Evolutionary conservation across 192 early-diverging fungal genomes (phyloP), one percentile per base, ranked within the genome.

Genomic region (Chytriomyces sp.): DNA sequence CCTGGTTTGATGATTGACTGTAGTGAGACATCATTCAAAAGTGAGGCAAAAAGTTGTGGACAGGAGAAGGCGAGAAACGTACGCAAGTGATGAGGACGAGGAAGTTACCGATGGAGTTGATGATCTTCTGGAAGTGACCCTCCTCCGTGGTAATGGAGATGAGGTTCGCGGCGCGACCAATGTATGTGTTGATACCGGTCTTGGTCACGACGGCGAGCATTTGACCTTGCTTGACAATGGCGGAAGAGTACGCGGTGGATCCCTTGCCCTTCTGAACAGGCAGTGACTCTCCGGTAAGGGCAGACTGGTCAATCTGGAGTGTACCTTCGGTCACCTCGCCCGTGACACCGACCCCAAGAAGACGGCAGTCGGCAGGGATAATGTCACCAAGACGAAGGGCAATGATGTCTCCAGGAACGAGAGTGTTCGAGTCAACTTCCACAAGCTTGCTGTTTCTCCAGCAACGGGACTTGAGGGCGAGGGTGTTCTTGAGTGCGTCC

Each of bases 161-260:
- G 63, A 95, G 77, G 81, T 94, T 93, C 39, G 95, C 94, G 19
- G 94, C 93, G 61, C 95, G 90, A 39, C 95, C 95, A 75, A 95
- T 95, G 83, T 93, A 95, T n/a, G 95, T 95, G 82, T 94, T 82
- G 52, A 85, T 85, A 61, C 94, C 94, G 26, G 95, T 98, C 85
- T 96, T 95, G 76, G 90, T 92, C n/a, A 98, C 95, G 30, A 96
- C 89, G 70, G 89, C 92, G 70, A 98, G 82, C 86, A 92, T 93
- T 81, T 94, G 93, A 59, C 95, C 95, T 77, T 97, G 95, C 85
- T 95, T 94, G 78, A 94, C 90, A 68, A 95, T 93, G 2, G 91
- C 93, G 44, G 92, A 94, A 34, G 94, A 95, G 83, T 94, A 96
- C 54, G 91, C 92, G 37, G 90, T 93, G 64, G 86, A 84, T 56